Conservation (phyloP, 192 early-diverging fungal species). For the Obelidium mucronatum region DNA sequence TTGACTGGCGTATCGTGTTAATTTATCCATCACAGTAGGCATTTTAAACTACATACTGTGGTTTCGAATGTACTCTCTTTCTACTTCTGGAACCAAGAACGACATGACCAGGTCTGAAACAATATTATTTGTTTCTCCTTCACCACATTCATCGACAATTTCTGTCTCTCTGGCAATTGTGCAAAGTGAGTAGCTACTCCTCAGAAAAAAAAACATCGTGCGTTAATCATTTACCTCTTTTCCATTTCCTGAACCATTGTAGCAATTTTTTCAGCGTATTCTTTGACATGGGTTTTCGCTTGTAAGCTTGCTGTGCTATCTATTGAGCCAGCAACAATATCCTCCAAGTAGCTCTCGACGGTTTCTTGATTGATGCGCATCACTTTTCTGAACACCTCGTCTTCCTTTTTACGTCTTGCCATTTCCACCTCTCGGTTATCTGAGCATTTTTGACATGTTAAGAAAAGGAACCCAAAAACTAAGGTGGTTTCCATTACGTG, state of each 20-base stretch:
- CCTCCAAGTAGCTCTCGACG: slow-evolving; percentile 65
- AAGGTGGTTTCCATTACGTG: too few relatives aligned
- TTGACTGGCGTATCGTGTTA: slow-evolving; percentile 45
- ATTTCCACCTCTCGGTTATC: slow-evolving; percentile 59
- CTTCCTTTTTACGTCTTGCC: slow-evolving; percentile 51
- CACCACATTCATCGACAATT: background rate
- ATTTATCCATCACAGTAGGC: background rate
- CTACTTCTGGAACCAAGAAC: slow-evolving; percentile 67
- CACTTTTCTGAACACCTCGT: slow-evolving; percentile 63
- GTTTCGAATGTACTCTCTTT: slow-evolving; percentile 50
- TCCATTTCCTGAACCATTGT: slow-evolving; percentile 44
- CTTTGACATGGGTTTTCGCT: slow-evolving; percentile 53
- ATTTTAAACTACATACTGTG: slow-evolving; percentile 46
- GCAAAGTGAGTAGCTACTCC: background rate
- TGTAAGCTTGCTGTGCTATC: slow-evolving; percentile 47
- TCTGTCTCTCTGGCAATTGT: slow-evolving; percentile 3
- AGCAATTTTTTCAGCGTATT: slow-evolving; percentile 53
- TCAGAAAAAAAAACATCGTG: background rate
- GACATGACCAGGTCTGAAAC: slow-evolving; percentile 60
- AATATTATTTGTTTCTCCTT: slow-evolving; percentile 17
- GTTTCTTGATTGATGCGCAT: slow-evolving; percentile 65
- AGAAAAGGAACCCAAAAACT: background rate
- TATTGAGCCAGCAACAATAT: slow-evolving; percentile 50
- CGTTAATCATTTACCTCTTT: slow-evolving; percentile 18
- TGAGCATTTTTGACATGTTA: background rate